These are phyloP conservation scores for Alloascoidea hylecoeti DNA, from an alignment of 805 yeast species.

Conservation along the genomic window DNA sequence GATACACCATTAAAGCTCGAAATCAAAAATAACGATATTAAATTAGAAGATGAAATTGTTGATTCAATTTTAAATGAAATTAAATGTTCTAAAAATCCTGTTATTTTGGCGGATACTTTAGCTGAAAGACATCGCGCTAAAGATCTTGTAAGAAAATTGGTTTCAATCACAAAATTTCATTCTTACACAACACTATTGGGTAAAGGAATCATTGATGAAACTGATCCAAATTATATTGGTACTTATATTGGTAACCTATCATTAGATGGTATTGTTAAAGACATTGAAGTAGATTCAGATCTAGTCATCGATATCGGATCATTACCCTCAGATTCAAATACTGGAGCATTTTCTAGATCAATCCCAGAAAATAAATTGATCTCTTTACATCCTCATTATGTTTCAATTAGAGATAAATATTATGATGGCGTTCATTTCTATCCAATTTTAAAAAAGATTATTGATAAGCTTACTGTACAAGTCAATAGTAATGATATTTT, in stretches of 20 bases:
- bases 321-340: constrained; percentile 49
- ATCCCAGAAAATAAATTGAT: constrained; percentile 28
- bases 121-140: constrained; percentile 43
- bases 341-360: constrained; percentile 46
- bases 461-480: constrained; percentile 18
- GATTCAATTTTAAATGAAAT: constrained; percentile 32
- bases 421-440: constrained; percentile 30
- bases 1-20: constrained; percentile 17
- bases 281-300: constrained; percentile 40
- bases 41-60: constrained; percentile 22
- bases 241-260: constrained; percentile 55
- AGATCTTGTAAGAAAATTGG: constrained; percentile 31
- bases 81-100: constrained; percentile 41
- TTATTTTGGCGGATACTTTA: constrained; percentile 58
- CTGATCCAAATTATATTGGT: constrained; percentile 51
- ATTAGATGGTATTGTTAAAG: constrained; percentile 28
- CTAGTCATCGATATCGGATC: constrained; percentile 60
- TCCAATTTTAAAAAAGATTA: constrained; percentile 32
- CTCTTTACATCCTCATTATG: constrained; percentile 36
- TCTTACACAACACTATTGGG: constrained; percentile 54
- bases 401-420: constrained; percentile 28
- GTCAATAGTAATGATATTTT: constrained; percentile 17
- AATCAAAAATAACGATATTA: constrained; percentile 12
- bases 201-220: constrained; percentile 61
- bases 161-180: constrained; percentile 33